Evolutionary conservation across 192 early-diverging fungal species (phyloP).

Genomic region (Coemansia sp.): DNA sequence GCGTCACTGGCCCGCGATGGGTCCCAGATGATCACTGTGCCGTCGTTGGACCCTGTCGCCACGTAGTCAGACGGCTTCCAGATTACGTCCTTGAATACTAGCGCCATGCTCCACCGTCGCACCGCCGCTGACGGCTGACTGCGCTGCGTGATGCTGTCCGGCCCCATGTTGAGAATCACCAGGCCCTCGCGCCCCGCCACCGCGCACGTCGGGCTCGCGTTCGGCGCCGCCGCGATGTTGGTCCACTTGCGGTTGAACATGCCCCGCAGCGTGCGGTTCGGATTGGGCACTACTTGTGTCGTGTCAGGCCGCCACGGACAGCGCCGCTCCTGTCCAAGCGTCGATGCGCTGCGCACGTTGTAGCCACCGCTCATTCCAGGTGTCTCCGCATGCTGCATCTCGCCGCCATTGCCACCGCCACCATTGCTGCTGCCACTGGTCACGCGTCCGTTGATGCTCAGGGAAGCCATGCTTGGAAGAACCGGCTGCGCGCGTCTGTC

Average conservation of each 20-base stretch:
- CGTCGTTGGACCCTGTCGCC: slow-evolving; percentile 40
- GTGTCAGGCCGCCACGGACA: slow-evolving; percentile 4
- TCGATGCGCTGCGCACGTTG: not conserved
- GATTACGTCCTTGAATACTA: slow-evolving; percentile 41
- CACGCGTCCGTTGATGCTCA: slow-evolving; percentile 6
- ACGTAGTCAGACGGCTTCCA: slow-evolving; percentile 50
- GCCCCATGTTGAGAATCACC: slow-evolving; percentile 26
- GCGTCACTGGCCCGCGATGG: slow-evolving; percentile 24
- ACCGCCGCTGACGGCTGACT: slow-evolving; percentile 8
- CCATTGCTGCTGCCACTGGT: not conserved
- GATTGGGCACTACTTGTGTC: not conserved
- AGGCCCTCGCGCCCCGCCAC: slow-evolving; percentile 42
- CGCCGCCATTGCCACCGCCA: not conserved
- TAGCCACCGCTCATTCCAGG: too few species aligned
- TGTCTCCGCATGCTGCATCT: not conserved
- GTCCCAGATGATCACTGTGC: slow-evolving; percentile 47
- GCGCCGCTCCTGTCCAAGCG: not conserved
- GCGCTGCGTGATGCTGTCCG: slow-evolving; percentile 18
- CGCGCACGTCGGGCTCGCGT: slow-evolving; percentile 21
- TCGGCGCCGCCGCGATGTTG: slow-evolving; percentile 32
- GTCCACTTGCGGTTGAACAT: slow-evolving; percentile 20
- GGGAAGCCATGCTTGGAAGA: not conserved
- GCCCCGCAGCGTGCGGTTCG: slow-evolving; percentile 29
- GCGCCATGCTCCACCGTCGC: slow-evolving; percentile 26
- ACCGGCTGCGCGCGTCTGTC: not conserved